Conservation (phyloP, 2,329 filamentous ascomycete genomes). For the Nothophaeocryptopus gaeumannii region DNA sequence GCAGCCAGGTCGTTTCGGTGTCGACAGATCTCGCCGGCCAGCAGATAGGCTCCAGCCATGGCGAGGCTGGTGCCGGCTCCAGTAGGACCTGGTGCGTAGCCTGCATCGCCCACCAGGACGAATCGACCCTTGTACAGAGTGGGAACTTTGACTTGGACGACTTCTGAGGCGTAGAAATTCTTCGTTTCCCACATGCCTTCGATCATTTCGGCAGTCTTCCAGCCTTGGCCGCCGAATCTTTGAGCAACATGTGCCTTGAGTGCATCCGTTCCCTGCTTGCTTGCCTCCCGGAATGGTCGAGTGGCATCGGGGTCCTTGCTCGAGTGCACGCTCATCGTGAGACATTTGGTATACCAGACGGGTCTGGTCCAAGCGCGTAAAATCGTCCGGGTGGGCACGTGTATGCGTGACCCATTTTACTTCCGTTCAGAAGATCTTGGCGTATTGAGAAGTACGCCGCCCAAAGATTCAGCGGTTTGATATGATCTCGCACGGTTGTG, state of each 20-base stretch:
- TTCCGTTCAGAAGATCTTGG: conserved; percentile 40
- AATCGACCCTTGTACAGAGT: conserved; percentile 36
- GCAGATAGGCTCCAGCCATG: conserved; percentile 50
- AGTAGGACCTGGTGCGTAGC: conserved; percentile 36
- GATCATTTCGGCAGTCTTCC: conserved; percentile 23
- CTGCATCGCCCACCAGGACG: conserved; percentile 44
- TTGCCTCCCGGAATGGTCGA: conserved; percentile 41
- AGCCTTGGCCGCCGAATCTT: conserved; percentile 14
- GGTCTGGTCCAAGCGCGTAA: conserved; percentile 37
- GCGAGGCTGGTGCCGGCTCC: conserved; percentile 39
- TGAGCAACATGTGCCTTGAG: conserved; percentile 12
- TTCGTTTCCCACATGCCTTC: conserved; percentile 19
- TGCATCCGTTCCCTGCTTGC: conserved; percentile 29
- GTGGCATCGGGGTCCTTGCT: conserved; percentile 29
- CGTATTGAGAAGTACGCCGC: conserved; percentile 44
- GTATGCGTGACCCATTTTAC: conserved; percentile 38
- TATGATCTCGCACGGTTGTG: conserved; percentile 40
- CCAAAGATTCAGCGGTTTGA: conserved; percentile 41
- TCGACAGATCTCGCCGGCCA: conserved; percentile 50
- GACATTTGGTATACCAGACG: conserved; percentile 34
- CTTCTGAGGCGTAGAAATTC: conserved; percentile 29
- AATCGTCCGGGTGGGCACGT: conserved; percentile 41
- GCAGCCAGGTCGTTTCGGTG: conserved; percentile 31
- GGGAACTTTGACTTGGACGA: conserved; percentile 36
- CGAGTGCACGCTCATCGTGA: conserved; percentile 39